Evolutionary conservation across 2,329 filamentous ascomycete genomes (phyloP).

Genomic region (Aspergillus pseudotamarii): DNA sequence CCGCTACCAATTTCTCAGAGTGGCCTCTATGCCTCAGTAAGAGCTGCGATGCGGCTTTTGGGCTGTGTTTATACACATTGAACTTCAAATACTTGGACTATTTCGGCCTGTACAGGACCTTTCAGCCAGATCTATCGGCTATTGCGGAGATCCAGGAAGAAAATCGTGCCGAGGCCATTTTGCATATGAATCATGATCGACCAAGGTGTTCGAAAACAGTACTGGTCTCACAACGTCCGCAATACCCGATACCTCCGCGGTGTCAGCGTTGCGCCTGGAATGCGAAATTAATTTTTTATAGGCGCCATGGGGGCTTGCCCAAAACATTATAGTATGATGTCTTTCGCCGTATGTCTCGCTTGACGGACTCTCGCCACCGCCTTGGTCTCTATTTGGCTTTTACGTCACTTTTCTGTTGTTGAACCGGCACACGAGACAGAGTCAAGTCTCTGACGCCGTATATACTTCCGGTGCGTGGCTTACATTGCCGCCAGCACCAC

Average conservation of each 20-base stretch:
- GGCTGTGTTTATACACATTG: neutral
- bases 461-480: neutral
- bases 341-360: neutral
- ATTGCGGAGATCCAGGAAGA: neutral
- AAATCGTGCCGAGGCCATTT: neutral
- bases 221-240: neutral
- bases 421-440: neutral
- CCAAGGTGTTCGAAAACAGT: neutral
- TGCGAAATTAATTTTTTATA: neutral
- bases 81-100: neutral
- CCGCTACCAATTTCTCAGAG: too few relatives aligned
- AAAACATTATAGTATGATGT: too few relatives aligned
- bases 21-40: neutral
- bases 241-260: neutral
- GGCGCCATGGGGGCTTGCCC: neutral
- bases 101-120: neutral
- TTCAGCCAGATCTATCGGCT: neutral
- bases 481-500: neutral
- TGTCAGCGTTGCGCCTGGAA: neutral
- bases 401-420: neutral
- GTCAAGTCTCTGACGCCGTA: neutral
- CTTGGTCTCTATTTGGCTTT: neutral
- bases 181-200: neutral
- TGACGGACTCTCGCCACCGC: neutral
- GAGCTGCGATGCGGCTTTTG: neutral